Base-by-base conservation (phyloP, 257 asterid genomes). In the Solanum infundibuliforme region DNA sequence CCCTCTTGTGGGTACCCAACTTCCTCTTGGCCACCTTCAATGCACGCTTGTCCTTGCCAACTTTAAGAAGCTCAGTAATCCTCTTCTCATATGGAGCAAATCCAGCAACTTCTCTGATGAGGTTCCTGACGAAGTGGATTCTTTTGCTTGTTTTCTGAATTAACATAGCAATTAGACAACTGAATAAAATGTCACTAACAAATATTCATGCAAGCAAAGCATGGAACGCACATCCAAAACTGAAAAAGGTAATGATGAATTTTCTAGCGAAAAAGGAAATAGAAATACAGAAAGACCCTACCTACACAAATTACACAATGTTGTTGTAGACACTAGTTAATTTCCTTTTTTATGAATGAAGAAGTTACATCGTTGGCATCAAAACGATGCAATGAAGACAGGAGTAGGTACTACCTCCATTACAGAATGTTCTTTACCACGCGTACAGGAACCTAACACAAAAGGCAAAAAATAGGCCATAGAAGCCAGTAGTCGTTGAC, bases 1-100 rank as follows among this genome's bases (percentile, higher is more conserved):
- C 98, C 55, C 98, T 93, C 93, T 94, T 94, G 94, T 94, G 98
- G 72, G 98, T 94, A 58, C 98, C 98, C 92, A 94, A 90, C 88
- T 94, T 94, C 85, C 98, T 72, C 92, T 94, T 94, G 83, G 98
- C 98, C 0, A 94, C 96, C 93, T 94, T 94, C 91, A 94, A 83
- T 4, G 96, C 98, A 43, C 98, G 93, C 91, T 94, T 94, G 90
- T 94, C 98, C 87, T 94, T 94, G 5, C 96, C 95, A 41, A 94
- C 98, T 86, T 93, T 94, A 39, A 94, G 95, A 86, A 94, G 98
- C 91, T 94, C 98, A 3, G 95, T 93, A 79, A 94, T 93, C 86
- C 98, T 92, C 92, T 94, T 94, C 91, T 94, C 98, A 43, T 94
- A 94, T 9, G 98, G 98, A 1, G 96, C 96, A 90, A 94, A 93